Evolutionary conservation across 495 filamentous ascomycete genomes (phyloP), one percentile per base, ranked within the genome.

Genomic region (Aspergillus diversus): DNA sequence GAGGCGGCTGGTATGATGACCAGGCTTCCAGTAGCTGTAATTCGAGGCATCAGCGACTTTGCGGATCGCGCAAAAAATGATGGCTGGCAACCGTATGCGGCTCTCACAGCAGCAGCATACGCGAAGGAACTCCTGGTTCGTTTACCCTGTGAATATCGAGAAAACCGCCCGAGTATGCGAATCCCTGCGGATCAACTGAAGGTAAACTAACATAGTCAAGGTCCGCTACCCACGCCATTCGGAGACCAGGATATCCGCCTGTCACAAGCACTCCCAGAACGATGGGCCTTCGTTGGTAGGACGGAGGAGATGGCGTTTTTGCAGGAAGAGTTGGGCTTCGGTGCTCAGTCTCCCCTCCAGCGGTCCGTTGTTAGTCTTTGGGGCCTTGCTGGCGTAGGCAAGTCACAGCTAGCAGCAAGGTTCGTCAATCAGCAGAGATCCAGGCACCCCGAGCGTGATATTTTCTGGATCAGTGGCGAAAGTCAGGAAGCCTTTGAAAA

Each of bases 41-140:
- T 49, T 49, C 46, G 46, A 49, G 46, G 46, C 13, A 49, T 49
- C 46, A 49, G 46, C 17, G 46, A 49, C 46, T 49, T 49, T 49
- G 46, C 46, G 46, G 46, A 49, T 16, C 17, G 13, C 15, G 15
- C 46, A n/a, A 49, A 49, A 16, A 49, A 49, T 7, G 46, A 49
- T 49, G 46, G 17, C 15, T 49, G 46, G 46, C 46, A 49, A 16
- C 46, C 46, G 3, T 49, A 49, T 21, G 46, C 46, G 8, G 46
- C 46, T n/a, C 15, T 49, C 12, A 21, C 46, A n/a, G 46, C 46
- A n/a, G 46, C 46, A 7, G 46, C 46, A 16, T 49, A 49, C 7
- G 46, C 46, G 15, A 49, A 49, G 17, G 46, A 49, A 49, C 8
- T 49, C 5, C 7, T 49, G 46, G 17, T 16, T 17, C 46, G 46